Base-by-base conservation (phyloP, 2,329 filamentous ascomycete species). In the Colletotrichum sidae region DNA sequence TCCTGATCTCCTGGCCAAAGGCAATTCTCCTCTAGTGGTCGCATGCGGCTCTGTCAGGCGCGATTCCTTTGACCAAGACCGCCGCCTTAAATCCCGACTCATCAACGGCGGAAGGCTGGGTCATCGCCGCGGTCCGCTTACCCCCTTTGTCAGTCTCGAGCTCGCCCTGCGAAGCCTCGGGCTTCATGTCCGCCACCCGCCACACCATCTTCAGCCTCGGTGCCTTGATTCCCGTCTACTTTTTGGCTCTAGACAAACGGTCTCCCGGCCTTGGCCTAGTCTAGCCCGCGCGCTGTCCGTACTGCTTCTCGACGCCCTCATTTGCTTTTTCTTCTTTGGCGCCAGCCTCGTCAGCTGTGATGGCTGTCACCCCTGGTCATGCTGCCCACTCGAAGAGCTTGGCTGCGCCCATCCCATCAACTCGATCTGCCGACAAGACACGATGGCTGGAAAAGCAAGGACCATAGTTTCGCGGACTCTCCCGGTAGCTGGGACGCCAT, bases 11-110 rank as follows among this genome's bases (percentile, higher is more conserved):
- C 12, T 15, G 52, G 11, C 37, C 12, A 33, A 17, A 46, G 8
- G 15, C 7, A 34, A n/a, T 17, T 35, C n/a, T 9, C 12, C 38
- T 45, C 2, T 46, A 35, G 34, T 34, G 6, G 38, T 15, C 37
- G 47, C 55, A 34, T 58, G 35, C 39, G 55, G 60, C 60, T 45
- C 35, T 25, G 5, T 10, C 9, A n/a, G 41, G 49, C 17, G 12
- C n/a, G n/a, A 41, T 52, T 59, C 41, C 55, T 58, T 57, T 53
- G 39, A 59, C n/a, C 60, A 41, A 47, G 8, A n/a, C 38, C 47
- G 41, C 41, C 49, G 41, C 25, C 47, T 41, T 11, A 37, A 49
- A 53, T 25, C 41, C 46, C 11, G 34, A 17, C 15, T 52, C 39
- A 46, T 33, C 38, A 52, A 47, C 17, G 25, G 35, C 25, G 34